phyloP scores from a whole-genome alignment of 768 basidiomycete genomes.

The Lentinula boryana region DNA sequence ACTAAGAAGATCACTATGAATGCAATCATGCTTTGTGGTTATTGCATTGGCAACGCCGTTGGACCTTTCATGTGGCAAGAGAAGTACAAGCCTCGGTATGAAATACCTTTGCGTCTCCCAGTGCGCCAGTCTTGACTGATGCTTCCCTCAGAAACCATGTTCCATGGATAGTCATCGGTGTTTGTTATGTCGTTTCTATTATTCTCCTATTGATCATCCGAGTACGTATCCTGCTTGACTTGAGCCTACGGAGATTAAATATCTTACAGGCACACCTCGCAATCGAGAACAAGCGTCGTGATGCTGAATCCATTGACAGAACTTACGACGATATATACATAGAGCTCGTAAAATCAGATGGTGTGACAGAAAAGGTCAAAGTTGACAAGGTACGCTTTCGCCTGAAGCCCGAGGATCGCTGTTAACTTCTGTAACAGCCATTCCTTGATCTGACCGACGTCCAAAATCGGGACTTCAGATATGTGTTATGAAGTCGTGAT shows the following conservation, averaged over 20 bases:
- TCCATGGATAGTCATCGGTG: conserved; percentile 73
- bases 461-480: conserved; percentile 70
- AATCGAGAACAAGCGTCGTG: conserved; percentile 59
- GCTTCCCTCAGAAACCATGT: conserved; percentile 49
- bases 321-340: conserved; percentile 1
- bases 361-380: neutral
- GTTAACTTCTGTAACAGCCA: conserved; percentile 33
- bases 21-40: conserved; percentile 69
- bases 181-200: conserved; percentile 55
- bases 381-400: conserved; percentile 2
- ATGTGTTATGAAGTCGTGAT: conserved; percentile 41
- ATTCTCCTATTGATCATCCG: conserved; percentile 16
- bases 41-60: conserved; percentile 57
- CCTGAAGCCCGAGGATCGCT: neutral
- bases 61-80: conserved; percentile 71
- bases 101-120: conserved; percentile 19
- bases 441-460: conserved; percentile 69
- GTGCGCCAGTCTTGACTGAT: conserved; percentile 51
- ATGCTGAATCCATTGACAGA: conserved; percentile 30
- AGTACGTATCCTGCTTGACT: conserved; percentile 50
- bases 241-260: conserved; percentile 22
- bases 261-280: conserved; percentile 22
- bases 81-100: conserved; percentile 67
- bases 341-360: neutral
- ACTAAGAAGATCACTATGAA: conserved; percentile 71